phyloP scores from a whole-genome alignment of 495 filamentous ascomycete species.

The Penicillium silybi region DNA sequence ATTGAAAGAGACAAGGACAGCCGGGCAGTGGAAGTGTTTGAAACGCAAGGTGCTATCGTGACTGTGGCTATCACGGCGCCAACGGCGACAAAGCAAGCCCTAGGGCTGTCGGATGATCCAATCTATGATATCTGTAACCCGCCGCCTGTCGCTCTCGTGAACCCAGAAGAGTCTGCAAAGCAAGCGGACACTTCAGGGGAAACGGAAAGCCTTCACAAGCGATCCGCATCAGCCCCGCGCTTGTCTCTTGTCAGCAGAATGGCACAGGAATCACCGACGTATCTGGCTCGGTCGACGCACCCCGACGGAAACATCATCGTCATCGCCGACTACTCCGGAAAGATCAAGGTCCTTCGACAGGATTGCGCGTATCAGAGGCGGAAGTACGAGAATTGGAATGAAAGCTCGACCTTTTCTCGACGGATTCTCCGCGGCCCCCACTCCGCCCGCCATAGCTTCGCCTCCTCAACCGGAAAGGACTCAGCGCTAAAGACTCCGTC shows the following conservation, averaged over 20 bases:
- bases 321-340: slow-evolving; percentile 81
- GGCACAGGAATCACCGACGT: slow-evolving; percentile 61
- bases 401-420: slow-evolving; percentile 72
- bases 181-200: slow-evolving; percentile 15
- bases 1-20: slow-evolving; percentile 71
- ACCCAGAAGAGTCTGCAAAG: slow-evolving; percentile 57
- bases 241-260: slow-evolving; percentile 48
- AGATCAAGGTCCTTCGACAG: slow-evolving; percentile 91
- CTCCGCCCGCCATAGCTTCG: slow-evolving; percentile 54
- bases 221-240: slow-evolving; percentile 16
- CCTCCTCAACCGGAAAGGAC: slow-evolving; percentile 45
- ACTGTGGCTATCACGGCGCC: slow-evolving; percentile 86
- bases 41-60: slow-evolving; percentile 83
- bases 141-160: slow-evolving; percentile 80
- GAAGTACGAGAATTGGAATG: slow-evolving; percentile 47
- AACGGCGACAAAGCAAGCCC: slow-evolving; percentile 66
- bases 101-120: slow-evolving; percentile 81
- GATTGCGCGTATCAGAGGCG: slow-evolving; percentile 76
- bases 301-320: slow-evolving; percentile 87
- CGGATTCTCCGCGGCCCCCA: slow-evolving; percentile 66
- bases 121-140: slow-evolving; percentile 96
- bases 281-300: slow-evolving; percentile 70
- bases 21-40: slow-evolving; percentile 77
- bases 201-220: slow-evolving; percentile 17
- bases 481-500: slow-evolving; percentile 56